These are phyloP conservation scores for Acanthamoeba polyphaga DNA, from an alignment of 208 protist species.

Conservation along the genomic window DNA sequence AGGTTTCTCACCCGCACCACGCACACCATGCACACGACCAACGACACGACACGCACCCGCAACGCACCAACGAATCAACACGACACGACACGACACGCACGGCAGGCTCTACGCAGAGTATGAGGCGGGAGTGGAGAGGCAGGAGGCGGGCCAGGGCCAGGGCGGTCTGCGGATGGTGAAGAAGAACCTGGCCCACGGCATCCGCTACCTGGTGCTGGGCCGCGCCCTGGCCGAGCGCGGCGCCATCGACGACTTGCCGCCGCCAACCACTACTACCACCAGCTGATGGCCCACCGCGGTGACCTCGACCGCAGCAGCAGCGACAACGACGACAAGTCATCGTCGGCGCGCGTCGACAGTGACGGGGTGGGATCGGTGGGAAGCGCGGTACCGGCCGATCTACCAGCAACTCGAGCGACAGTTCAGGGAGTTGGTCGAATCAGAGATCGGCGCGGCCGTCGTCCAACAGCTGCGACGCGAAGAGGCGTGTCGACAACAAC, in stretches of 20 bases:
- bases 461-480: background rate
- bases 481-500: background rate
- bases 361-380: background rate
- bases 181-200: background rate
- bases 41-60: no score
- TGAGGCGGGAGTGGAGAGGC: background rate
- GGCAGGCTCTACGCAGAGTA: background rate
- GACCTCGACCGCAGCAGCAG: background rate
- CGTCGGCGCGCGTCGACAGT: background rate
- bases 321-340: background rate
- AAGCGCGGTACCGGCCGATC: background rate
- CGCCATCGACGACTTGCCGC: slow-evolving; percentile 2
- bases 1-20: background rate
- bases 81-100: background rate
- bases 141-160: background rate
- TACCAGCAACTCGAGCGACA: background rate
- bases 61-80: no score
- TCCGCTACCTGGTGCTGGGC: background rate
- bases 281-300: background rate
- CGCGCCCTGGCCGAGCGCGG: background rate
- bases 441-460: background rate
- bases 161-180: background rate
- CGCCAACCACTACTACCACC: background rate
- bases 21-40: no score
- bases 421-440: background rate